These are phyloP conservation scores for Pseudonectria buxi DNA, from an alignment of 2,329 filamentous ascomycete species.

Conservation along the genomic window DNA sequence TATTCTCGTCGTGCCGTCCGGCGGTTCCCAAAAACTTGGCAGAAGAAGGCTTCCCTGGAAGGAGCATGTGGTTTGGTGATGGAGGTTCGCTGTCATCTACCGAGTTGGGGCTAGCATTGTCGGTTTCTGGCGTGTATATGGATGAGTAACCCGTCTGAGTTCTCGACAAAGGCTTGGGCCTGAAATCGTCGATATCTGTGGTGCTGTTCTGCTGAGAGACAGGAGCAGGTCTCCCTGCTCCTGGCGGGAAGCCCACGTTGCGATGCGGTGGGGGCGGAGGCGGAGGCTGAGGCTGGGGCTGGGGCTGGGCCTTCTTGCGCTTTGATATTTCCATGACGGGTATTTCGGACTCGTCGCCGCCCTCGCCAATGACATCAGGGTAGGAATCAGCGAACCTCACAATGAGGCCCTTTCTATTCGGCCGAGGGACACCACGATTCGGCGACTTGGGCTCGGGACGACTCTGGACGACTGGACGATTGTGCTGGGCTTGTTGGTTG, in stretches of 20 bases:
- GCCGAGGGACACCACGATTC: slow-evolving; percentile 37
- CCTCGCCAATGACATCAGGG: slow-evolving; percentile 82
- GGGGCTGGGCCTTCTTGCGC: slow-evolving; percentile 38
- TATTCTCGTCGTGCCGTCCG: slow-evolving; percentile 41
- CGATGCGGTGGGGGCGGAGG: slow-evolving; percentile 24
- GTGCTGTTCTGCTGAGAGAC: slow-evolving; percentile 4
- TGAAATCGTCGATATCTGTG: slow-evolving; percentile 37
- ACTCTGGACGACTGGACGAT: slow-evolving; percentile 32
- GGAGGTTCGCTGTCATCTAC: slow-evolving; percentile 13
- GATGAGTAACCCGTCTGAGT: slow-evolving; percentile 50
- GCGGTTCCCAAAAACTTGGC: slow-evolving; percentile 38
- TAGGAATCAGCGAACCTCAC: slow-evolving; percentile 68
- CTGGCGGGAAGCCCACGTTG: slow-evolving; percentile 9
- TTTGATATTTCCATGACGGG: slow-evolving; percentile 66
- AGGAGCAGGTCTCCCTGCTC: slow-evolving; percentile 9
- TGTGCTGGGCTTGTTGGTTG: slow-evolving; percentile 36
- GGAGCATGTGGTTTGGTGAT: slow-evolving; percentile 17
- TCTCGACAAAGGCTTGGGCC: slow-evolving; percentile 47
- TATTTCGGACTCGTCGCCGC: slow-evolving; percentile 76
- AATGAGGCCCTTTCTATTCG: slow-evolving; percentile 57
- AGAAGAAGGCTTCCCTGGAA: slow-evolving; percentile 28
- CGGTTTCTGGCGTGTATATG: slow-evolving; percentile 20
- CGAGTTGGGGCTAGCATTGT: slow-evolving; percentile 4
- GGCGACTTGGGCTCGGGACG: slow-evolving; percentile 38
- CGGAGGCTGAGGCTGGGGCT: slow-evolving; percentile 29